Evolutionary conservation across 1,284 basidiomycete genomes (phyloP).

Genomic region (Moesziomyces sp.): DNA sequence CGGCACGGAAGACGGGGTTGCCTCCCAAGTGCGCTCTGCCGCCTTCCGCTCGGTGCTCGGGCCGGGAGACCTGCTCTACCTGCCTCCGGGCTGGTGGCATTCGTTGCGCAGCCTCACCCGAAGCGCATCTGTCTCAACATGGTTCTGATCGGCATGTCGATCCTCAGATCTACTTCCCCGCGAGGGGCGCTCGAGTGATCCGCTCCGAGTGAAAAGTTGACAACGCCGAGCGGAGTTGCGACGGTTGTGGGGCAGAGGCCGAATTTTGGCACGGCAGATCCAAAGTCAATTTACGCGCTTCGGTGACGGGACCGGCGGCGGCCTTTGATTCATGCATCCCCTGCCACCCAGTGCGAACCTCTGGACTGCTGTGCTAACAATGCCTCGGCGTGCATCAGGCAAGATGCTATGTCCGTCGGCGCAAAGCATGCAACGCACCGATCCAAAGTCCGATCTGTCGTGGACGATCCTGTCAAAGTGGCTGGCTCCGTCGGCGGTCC

Average conservation of each 20-base stretch:
- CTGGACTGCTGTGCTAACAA: too few species aligned
- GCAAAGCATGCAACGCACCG: too few species aligned
- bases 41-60: slow-evolving; percentile 34
- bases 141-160: slow-evolving; percentile 19
- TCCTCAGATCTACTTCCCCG: too few species aligned
- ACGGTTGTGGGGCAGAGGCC: background rate
- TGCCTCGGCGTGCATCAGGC: too few species aligned
- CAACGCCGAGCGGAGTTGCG: background rate
- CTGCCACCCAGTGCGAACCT: too few species aligned
- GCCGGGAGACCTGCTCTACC: slow-evolving; percentile 54
- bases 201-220: background rate
- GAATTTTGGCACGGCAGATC: background rate
- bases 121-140: slow-evolving; percentile 39
- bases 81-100: slow-evolving; percentile 61
- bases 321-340: background rate
- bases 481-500: too few species aligned
- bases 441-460: too few species aligned
- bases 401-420: too few species aligned
- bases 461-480: too few species aligned
- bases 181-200: background rate
- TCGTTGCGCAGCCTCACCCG: slow-evolving; percentile 45
- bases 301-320: background rate
- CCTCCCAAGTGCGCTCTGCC: slow-evolving; percentile 8
- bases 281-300: background rate
- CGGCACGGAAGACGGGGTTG: background rate